These are phyloP conservation scores for Lachnellula cervina DNA, from an alignment of 2,329 filamentous ascomycete species.

Conservation along the genomic window DNA sequence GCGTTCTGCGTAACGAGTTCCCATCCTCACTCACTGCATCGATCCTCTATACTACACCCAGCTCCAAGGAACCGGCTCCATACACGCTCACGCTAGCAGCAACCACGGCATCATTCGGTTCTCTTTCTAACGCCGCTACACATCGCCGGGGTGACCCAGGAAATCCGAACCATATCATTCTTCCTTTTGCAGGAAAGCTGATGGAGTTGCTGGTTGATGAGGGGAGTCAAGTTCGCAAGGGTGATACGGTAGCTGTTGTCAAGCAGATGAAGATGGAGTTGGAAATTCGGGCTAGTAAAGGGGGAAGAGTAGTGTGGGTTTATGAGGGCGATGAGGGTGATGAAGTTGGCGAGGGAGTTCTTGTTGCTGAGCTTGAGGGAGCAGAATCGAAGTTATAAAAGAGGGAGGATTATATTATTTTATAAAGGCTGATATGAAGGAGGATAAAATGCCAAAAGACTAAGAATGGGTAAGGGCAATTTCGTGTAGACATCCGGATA, in stretches of 20 bases:
- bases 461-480: neutral
- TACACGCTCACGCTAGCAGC: constrained; percentile 36
- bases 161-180: constrained; percentile 47
- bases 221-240: constrained; percentile 44
- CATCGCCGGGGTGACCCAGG: constrained; percentile 46
- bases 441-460: neutral
- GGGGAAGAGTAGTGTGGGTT: constrained; percentile 23
- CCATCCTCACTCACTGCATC: constrained; percentile 50
- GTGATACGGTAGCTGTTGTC: constrained; percentile 52
- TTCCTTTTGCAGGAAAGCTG: constrained; percentile 55
- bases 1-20: constrained; percentile 56
- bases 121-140: constrained; percentile 41
- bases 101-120: constrained; percentile 43
- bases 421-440: neutral
- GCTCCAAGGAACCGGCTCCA: constrained; percentile 41
- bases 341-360: constrained; percentile 24
- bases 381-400: constrained; percentile 12
- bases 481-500: too few species aligned
- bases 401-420: neutral
- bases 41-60: constrained; percentile 42
- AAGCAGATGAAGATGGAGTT: constrained; percentile 68
- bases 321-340: constrained; percentile 28
- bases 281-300: constrained; percentile 44
- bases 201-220: constrained; percentile 54
- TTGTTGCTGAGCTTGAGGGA: constrained; percentile 21